phyloP scores from a whole-genome alignment of 2,329 filamentous ascomycete species.

The Zasmidium cellare region DNA sequence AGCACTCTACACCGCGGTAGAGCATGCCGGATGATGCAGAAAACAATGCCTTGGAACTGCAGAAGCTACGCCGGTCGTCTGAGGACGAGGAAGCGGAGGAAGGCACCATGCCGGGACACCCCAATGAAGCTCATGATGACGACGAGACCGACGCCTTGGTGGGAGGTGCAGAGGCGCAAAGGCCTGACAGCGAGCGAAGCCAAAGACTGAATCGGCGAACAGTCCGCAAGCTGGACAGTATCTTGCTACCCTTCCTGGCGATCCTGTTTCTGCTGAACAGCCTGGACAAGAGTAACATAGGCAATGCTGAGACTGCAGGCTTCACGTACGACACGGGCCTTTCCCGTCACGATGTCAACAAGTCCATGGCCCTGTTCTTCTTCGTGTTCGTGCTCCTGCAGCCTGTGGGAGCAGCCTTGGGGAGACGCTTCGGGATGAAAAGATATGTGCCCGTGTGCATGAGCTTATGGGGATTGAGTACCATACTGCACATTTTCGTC shows the following conservation, averaged over 20 bases:
- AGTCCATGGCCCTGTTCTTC: conserved; percentile 59
- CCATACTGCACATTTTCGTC: conserved; percentile 50
- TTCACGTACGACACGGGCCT: conserved; percentile 59
- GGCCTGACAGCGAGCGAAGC: neutral
- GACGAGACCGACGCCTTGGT: neutral
- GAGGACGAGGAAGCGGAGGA: neutral
- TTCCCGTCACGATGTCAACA: conserved; percentile 54
- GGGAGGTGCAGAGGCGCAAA: neutral
- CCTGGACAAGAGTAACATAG: conserved; percentile 56
- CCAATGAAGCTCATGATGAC: neutral
- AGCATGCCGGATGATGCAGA: neutral
- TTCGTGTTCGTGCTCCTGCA: conserved; percentile 60
- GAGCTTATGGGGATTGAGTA: conserved; percentile 54
- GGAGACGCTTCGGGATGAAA: conserved; percentile 57
- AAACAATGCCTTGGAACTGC: neutral
- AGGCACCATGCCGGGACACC: neutral
- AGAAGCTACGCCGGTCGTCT: neutral
- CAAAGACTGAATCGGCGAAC: conserved; percentile 35
- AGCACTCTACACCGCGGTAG: neutral
- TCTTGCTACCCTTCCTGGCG: conserved; percentile 54
- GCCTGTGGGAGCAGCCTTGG: conserved; percentile 57
- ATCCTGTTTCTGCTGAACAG: conserved; percentile 55
- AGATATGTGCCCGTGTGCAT: conserved; percentile 60
- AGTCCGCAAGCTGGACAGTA: conserved; percentile 50
- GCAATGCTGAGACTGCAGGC: conserved; percentile 59